phyloP scores from a whole-genome alignment of 2,329 filamentous ascomycete genomes.

The Penicillium sp. region DNA sequence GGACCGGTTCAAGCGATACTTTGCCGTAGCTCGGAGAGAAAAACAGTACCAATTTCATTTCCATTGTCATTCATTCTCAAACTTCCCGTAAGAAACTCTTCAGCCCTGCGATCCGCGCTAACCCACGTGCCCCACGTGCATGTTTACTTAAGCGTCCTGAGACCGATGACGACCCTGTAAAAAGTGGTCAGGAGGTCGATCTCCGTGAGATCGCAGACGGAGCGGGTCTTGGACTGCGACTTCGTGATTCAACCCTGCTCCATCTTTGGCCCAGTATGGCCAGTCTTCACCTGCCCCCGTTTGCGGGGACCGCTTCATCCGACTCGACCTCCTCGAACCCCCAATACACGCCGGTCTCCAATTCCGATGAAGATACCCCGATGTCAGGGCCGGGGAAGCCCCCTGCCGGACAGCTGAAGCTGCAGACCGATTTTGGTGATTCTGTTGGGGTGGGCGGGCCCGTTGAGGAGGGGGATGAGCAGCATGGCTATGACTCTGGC shows the following conservation, averaged over 20 bases:
- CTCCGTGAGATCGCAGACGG: not conserved
- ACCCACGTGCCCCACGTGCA: constrained; percentile 12
- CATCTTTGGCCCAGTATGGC: constrained; percentile 20
- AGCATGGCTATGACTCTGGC: constrained; percentile 29
- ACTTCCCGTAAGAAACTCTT: not conserved
- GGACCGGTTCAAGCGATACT: not conserved
- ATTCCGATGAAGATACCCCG: constrained; percentile 27
- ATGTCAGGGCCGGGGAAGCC: constrained; percentile 16
- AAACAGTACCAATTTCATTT: not conserved
- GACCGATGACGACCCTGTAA: constrained; percentile 6
- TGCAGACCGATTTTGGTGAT: constrained; percentile 37
- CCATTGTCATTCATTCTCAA: not conserved
- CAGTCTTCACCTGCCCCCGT: constrained; percentile 24
- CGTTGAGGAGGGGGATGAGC: constrained; percentile 26
- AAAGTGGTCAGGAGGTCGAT: not conserved
- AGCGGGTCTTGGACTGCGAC: not conserved
- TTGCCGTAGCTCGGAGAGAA: not conserved
- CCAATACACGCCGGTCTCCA: constrained; percentile 38
- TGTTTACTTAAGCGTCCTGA: constrained; percentile 11
- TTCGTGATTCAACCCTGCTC: too few relatives aligned
- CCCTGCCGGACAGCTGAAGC: constrained; percentile 22
- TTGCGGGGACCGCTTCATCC: constrained; percentile 27
- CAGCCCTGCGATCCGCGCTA: not conserved
- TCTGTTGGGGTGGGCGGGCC: constrained; percentile 14
- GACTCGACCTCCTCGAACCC: constrained; percentile 26